phyloP scores from a whole-genome alignment of 169 alveolate genomes.

The Theileria equi region DNA sequence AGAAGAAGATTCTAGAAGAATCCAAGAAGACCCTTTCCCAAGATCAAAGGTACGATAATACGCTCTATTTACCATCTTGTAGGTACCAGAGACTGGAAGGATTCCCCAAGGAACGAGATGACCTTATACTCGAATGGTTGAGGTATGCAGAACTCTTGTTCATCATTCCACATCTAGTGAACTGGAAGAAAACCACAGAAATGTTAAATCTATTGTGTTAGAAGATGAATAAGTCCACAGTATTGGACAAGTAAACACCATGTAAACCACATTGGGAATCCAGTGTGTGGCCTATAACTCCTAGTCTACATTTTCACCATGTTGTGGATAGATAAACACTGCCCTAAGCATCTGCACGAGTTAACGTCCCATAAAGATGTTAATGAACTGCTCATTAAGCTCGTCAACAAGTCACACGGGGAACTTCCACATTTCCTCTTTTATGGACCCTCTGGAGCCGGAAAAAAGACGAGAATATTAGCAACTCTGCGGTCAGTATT shows the following conservation, averaged over 20 bases:
- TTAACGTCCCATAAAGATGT: constrained; percentile 83
- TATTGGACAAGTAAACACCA: not conserved
- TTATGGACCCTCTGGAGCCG: constrained; percentile 98
- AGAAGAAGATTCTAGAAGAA: constrained; percentile 3
- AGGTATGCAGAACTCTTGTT: constrained; percentile 23
- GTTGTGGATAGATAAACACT: constrained; percentile 93
- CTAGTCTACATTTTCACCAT: constrained; percentile 32
- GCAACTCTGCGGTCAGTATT: constrained; percentile 89
- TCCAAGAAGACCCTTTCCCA: constrained; percentile 1
- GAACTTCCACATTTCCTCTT: constrained; percentile 96
- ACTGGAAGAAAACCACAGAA: constrained; percentile 29
- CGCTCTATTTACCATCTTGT: not conserved
- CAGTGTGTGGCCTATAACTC: constrained; percentile 13
- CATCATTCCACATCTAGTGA: constrained; percentile 36
- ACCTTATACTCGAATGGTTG: constrained; percentile 49
- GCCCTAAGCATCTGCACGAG: constrained; percentile 84
- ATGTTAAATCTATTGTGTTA: constrained; percentile 3
- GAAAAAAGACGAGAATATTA: constrained; percentile 92
- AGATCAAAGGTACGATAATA: constrained; percentile 15
- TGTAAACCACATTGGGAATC: not conserved
- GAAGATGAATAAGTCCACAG: constrained; percentile 12
- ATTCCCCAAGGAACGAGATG: constrained; percentile 61
- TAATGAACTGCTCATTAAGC: constrained; percentile 78
- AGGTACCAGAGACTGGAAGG: constrained; percentile 65
- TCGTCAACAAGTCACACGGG: constrained; percentile 80